phyloP scores from a whole-genome alignment of 495 filamentous ascomycete genomes.

The Clavariopsis aquatica region DNA sequence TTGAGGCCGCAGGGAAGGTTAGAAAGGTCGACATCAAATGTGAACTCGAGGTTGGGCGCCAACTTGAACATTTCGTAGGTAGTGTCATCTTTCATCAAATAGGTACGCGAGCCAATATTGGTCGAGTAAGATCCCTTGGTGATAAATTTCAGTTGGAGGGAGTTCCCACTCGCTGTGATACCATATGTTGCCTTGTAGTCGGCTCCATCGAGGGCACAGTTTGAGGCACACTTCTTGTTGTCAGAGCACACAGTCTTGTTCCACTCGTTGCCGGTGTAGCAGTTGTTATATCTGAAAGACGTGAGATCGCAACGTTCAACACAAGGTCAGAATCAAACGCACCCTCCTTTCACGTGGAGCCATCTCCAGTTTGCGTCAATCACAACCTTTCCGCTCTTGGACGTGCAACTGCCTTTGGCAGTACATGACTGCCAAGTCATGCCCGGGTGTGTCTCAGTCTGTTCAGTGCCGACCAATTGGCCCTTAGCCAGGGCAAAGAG shows the following conservation, averaged over 20 bases:
- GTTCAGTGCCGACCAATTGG: constrained; percentile 41
- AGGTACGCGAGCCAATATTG: constrained; percentile 57
- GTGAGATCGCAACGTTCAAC: neutral
- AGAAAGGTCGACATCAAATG: constrained; percentile 65
- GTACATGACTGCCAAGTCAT: constrained; percentile 56
- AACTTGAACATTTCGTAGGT: constrained; percentile 64
- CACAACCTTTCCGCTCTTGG: constrained; percentile 51
- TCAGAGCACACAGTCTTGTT: constrained; percentile 43
- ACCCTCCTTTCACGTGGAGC: constrained; percentile 43
- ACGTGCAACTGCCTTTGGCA: constrained; percentile 51
- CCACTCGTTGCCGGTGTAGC: constrained; percentile 45
- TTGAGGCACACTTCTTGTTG: constrained; percentile 44
- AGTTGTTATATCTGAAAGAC: constrained; percentile 45
- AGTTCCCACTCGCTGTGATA: constrained; percentile 40
- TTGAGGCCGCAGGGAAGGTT: constrained; percentile 67
- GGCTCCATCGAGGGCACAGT: constrained; percentile 47
- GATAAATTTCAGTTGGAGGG: constrained; percentile 40
- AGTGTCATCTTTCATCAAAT: constrained; percentile 58
- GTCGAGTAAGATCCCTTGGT: constrained; percentile 41
- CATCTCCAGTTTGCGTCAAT: constrained; percentile 52
- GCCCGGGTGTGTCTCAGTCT: constrained; percentile 55
- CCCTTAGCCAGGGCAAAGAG: constrained; percentile 31
- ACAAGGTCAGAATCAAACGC: neutral
- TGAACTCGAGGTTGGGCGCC: constrained; percentile 57
- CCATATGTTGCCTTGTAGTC: constrained; percentile 42